Evolutionary conservation across 2,329 filamentous ascomycete species (phyloP), one percentile per base, ranked within the genome.

Genomic region (Penicillium sp.): DNA sequence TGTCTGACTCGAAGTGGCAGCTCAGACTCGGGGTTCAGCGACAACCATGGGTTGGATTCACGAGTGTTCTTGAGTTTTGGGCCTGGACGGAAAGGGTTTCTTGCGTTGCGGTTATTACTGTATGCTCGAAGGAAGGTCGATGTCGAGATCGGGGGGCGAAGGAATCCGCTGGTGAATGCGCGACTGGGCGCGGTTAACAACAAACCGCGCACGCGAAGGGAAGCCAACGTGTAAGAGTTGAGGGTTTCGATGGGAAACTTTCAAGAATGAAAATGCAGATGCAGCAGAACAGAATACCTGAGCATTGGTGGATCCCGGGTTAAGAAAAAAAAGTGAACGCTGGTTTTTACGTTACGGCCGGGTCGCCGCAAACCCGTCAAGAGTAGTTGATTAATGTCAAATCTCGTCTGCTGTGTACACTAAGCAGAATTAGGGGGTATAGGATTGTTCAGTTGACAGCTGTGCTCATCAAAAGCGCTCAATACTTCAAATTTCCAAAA

Each of bases 141-240:
- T 34, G 49, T 56, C 18, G 48, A 48, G 53, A 49, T 56, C 31
- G 45, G 41, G 29, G 45, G 42, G 43, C 40, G 49, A 45, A 53
- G 53, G 51, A 54, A 56, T 34, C 47, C 57, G 56, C 59, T 56
- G 43, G 56, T 34, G 55, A 56, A 44, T 59, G 60, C 61, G 60
- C 65, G 63, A 59, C 60, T 64, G 60, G 63, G 61, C 53, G 59
- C 66, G 57, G 60, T 56, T 58, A 66, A 55, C 52, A 67, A 62
- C 59, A 63, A 65, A 63, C 66, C 64, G 64, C 64, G 57, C 53
- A 61, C 57, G 40, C 54, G 59, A 59, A 68, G 51, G 58, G 66
- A 72, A 72, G 71, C 72, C 72, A 74, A 73, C 53, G 64, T 73
- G 71, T 55, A 65, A 59, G 16, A 34, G 24, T 43, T 3, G 11